Percentiles rank a stretch among this genome's conserved stretches.
Conservation (phyloP, 2,329 filamentous ascomycete genomes). For the Tolypocladium ovalisporum region DNA sequence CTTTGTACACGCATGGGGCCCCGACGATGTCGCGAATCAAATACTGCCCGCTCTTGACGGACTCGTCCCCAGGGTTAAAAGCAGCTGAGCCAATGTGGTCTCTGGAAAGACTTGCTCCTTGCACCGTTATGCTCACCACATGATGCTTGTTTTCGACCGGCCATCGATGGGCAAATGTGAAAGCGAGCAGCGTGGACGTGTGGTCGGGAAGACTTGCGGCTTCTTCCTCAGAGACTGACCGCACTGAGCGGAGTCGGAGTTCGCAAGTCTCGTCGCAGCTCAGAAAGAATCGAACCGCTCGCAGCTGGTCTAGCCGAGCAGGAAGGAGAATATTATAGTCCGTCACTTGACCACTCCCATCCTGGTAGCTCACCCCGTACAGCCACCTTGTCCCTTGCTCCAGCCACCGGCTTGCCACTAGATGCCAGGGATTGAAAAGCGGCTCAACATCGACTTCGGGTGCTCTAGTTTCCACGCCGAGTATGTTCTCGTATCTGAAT, state of each 20-base stretch:
- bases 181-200: conserved; percentile 30
- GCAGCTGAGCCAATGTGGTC: conserved; percentile 17
- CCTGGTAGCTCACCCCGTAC: conserved; percentile 21
- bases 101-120: conserved; percentile 12
- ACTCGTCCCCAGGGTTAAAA: conserved; percentile 16
- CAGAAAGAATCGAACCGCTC: conserved; percentile 28
- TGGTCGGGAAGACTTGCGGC: conserved; percentile 23
- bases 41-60: conserved; percentile 9
- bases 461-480: conserved; percentile 25
- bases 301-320: conserved; percentile 23
- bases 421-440: conserved; percentile 35
- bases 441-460: conserved; percentile 23
- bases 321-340: conserved; percentile 35
- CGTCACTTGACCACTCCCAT: conserved; percentile 14
- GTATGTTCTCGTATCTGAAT: conserved; percentile 28
- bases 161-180: conserved; percentile 39
- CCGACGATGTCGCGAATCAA: conserved; percentile 28
- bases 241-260: conserved; percentile 11
- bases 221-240: conserved; percentile 9
- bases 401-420: conserved; percentile 32
- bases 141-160: conserved; percentile 24
- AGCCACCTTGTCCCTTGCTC: conserved; percentile 8
- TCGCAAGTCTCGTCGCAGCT: conserved; percentile 23
- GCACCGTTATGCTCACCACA: conserved; percentile 29
- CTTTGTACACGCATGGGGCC: conserved; percentile 30